Evolutionary conservation across 208 protist genomes (phyloP).

Genomic region (Leishmania mexicana): DNA sequence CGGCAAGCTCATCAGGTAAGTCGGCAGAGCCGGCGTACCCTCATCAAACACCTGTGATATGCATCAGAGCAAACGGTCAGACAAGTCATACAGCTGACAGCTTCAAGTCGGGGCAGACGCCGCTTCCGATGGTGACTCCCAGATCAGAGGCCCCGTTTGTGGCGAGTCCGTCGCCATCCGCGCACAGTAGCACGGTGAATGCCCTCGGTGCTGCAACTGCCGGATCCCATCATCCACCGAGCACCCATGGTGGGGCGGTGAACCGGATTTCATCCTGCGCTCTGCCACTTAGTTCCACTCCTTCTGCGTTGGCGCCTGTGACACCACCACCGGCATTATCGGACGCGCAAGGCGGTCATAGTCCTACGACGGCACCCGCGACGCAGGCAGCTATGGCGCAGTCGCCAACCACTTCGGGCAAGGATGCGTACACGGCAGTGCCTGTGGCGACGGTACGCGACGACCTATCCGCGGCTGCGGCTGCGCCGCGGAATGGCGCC

Average conservation of each 20-base stretch:
- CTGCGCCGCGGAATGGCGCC: not conserved
- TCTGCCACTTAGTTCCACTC: not conserved
- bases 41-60: not conserved
- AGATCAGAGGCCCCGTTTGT: not conserved
- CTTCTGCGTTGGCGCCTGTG: not conserved
- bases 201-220: not conserved
- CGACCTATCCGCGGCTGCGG: not conserved
- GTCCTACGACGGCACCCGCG: not conserved
- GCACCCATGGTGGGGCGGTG: not conserved
- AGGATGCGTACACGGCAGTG: not conserved
- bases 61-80: not conserved
- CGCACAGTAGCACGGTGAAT: not conserved
- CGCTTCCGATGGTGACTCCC: not conserved
- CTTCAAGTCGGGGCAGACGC: not conserved
- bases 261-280: not conserved
- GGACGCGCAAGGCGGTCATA: not conserved
- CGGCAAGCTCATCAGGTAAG: not conserved
- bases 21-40: not conserved
- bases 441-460: not conserved
- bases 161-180: not conserved
- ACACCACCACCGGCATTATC: not conserved
- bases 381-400: not conserved
- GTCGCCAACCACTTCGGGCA: not conserved
- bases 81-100: not conserved
- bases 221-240: not conserved